Evolutionary conservation across 306 rosid species (phyloP), one percentile per base, ranked within the genome.

Genomic region (Quercus variabilis): DNA sequence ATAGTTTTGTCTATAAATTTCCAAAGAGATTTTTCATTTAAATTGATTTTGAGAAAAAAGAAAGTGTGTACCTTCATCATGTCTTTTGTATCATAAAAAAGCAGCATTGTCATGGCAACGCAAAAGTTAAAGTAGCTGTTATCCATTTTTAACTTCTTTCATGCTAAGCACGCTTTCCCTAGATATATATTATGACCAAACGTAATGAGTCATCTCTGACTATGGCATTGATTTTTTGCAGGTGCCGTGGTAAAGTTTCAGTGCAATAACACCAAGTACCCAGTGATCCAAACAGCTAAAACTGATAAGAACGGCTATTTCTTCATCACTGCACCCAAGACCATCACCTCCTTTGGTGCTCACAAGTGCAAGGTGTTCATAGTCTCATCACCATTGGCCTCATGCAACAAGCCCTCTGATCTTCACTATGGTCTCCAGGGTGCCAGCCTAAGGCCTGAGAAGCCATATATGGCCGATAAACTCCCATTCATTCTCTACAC

Each of bases 251-350:
- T 92, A 82, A 87, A 83, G 87, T 83, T 94, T 6, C 83, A 82
- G 46, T 92, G 99, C 85, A 89, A 86, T 83, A 92, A 90, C 90
- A 91, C 91, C 0, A 88, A 46, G 83, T 84, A 86, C 83, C 86
- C 81, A 1, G 2, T 80, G 56, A 79, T 68, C 0, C 64, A 68
- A 17, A 87, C 79, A 3, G 86, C 57, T 0, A 82, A 60, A 52
- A 85, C 91, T 0, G 99, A 94, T 87, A 89, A 92, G 58, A 88
- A 94, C 28, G 99, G 99, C 5, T 90, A 92, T 51, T 94, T 91
- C 87, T 93, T 78, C 88, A 25, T 91, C n/a, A 75, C 79, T 20
- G 94, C 93, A 0, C 84, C 95, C 7, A 89, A 91, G 89, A 69
- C 71, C 43, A 75, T 93, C 18, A 92, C 97, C 17, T 87, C 84